Evolutionary conservation across 2,329 filamentous ascomycete species (phyloP), one percentile per base, ranked within the genome.

Genomic region (Penicillium sp.): DNA sequence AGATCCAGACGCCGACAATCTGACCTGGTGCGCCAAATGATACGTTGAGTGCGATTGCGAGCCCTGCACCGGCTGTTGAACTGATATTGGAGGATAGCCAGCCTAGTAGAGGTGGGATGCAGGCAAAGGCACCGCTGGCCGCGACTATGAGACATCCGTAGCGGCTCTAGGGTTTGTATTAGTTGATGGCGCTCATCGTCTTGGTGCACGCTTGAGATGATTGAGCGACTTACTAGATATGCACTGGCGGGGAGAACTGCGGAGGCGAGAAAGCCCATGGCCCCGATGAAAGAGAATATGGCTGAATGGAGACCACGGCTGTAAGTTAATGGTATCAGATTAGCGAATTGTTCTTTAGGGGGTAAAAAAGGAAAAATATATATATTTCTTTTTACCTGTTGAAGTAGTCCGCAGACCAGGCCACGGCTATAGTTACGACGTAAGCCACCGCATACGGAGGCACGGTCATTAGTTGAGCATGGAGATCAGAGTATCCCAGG

Each of bases 1-100:
- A 90, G 59, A 89, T 89, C 86, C 86, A 90, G 1, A 89, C 85
- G 0, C 87, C 88, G 0, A 85, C 82, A 39, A 90, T 90, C 70
- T 90, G 87, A 0, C 88, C 87, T 0, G 87, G 79, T 0, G 86
- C 87, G 0, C 86, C 87, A 47, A 88, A 79, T 2, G 83, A 85
- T 16, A 90, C 82, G 60, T 90, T 89, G 59, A 90, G 72, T 0
- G 87, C 88, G 53, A 90, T 87, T 2, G 87, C 87, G 11, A 90
- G 78, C 0, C 87, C 87, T 0, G 84, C 83, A 0, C 86, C 81
- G 0, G 84, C 83, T 0, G 87, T 89, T 53, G 80, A 84, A 66
- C 82, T 83, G 47, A 89, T 76, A 66, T 90, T 90, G 39, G 83
- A 85, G 9, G 84, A 85, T 7, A 89, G 75, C 87, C 86, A 89